Percentiles rank a stretch among this genome's conserved stretches.
phyloP scores from a whole-genome alignment of 352 stramenopile genomes.

The Globisporangium apiculatum region DNA sequence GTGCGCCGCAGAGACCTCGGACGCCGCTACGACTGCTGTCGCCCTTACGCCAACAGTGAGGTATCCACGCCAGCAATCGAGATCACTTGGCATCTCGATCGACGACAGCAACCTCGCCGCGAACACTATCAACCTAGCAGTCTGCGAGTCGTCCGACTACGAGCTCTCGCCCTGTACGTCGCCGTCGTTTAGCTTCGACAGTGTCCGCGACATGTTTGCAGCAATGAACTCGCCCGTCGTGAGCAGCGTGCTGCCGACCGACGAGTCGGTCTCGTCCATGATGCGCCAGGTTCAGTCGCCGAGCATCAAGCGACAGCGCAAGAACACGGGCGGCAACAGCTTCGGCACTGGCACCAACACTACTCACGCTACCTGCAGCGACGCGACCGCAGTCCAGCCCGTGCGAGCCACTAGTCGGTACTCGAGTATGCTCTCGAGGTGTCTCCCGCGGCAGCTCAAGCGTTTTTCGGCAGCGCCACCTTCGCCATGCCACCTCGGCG shows the following conservation, averaged over 20 bases:
- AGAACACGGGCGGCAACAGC: background rate
- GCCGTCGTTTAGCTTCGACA: slow-evolving; percentile 14
- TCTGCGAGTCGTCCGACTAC: background rate
- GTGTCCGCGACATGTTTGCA: slow-evolving; percentile 7
- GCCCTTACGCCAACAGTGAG: no score
- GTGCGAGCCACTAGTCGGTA: slow-evolving; percentile 2
- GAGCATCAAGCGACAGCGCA: slow-evolving; percentile 8
- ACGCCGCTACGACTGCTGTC: no score
- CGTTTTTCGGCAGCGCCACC: background rate
- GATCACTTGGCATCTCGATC: slow-evolving; percentile 8
- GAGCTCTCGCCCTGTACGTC: slow-evolving; percentile 7
- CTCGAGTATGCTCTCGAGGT: slow-evolving; percentile 13
- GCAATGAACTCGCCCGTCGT: slow-evolving; percentile 6
- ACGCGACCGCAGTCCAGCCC: background rate
- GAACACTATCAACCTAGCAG: background rate
- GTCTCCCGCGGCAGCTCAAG: slow-evolving; percentile 6
- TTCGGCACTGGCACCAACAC: background rate
- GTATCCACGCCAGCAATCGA: background rate
- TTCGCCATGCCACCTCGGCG: background rate
- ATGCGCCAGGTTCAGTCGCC: slow-evolving; percentile 8
- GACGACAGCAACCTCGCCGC: background rate
- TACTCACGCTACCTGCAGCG: background rate
- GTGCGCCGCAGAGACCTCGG: no score
- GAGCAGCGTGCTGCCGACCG: background rate
- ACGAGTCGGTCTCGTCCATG: background rate